phyloP scores from a whole-genome alignment of 345 rosid species.

The Physaria fendleri region DNA sequence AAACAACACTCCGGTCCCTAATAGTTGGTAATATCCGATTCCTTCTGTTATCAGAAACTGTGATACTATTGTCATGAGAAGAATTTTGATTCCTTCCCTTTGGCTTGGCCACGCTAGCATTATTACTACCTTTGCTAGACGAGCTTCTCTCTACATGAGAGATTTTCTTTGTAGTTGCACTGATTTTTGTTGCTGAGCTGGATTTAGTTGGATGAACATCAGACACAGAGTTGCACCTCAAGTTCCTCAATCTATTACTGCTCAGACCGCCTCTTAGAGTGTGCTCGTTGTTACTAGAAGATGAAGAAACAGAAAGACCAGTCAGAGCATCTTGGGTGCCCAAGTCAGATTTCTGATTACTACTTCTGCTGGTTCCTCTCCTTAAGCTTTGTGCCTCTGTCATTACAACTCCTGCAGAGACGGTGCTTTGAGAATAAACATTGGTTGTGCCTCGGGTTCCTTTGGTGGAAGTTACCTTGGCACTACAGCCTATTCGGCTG shows the following conservation, averaged over 20 bases:
- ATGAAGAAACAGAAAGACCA: conserved; percentile 29
- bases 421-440: conserved; percentile 10
- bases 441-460: conserved; percentile 5
- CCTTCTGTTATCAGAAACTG: conserved; percentile 58
- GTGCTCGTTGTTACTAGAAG: conserved; percentile 39
- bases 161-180: conserved; percentile 37
- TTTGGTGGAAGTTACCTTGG: too few species aligned
- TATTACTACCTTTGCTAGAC: too few species aligned
- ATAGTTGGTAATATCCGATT: conserved; percentile 38
- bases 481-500: too few species aligned
- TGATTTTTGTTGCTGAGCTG: conserved; percentile 39
- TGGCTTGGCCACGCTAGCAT: conserved; percentile 32
- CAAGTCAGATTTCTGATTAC: conserved; percentile 34
- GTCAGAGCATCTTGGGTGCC: conserved; percentile 20
- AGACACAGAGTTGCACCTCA: conserved; percentile 50
- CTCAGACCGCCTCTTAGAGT: conserved; percentile 31
- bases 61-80: conserved; percentile 37
- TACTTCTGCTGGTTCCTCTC: conserved; percentile 36
- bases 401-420: conserved; percentile 23
- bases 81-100: conserved; percentile 39
- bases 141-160: too few species aligned
- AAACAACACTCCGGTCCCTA: conserved; percentile 39
- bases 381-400: conserved; percentile 46
- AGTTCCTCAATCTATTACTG: conserved; percentile 46
- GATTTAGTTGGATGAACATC: conserved; percentile 40